Evolutionary conservation across 176 grass and related monocot genomes (phyloP).

Genomic region (Phoenix roebelenii): DNA sequence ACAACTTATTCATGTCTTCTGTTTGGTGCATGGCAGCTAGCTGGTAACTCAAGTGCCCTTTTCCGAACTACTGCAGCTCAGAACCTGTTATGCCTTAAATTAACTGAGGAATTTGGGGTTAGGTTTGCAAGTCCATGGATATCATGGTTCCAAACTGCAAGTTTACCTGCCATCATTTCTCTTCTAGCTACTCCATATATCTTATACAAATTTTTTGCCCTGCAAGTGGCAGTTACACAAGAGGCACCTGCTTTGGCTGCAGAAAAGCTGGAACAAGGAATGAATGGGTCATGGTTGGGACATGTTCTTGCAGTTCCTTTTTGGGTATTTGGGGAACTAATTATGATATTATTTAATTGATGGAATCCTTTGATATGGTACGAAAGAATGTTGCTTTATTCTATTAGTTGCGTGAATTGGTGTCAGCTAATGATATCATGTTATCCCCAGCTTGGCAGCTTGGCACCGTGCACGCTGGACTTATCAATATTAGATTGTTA

Average conservation of each 20-base stretch:
- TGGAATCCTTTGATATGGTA: no score
- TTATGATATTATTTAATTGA: no score
- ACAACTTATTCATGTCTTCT: no score
- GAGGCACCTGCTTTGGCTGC: conserved; percentile 61
- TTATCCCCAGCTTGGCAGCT: no score
- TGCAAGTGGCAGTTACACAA: conserved; percentile 67
- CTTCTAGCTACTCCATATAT: conserved; percentile 62
- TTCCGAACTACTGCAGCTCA: conserved; percentile 83
- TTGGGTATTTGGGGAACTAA: conserved; percentile 65
- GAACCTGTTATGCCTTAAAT: conserved; percentile 76
- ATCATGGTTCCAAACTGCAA: conserved; percentile 71
- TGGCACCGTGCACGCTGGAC: no score
- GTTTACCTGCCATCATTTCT: conserved; percentile 66
- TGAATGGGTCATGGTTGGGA: conserved; percentile 74
- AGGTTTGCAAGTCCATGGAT: conserved; percentile 69
- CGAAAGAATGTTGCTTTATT: no score
- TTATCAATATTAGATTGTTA: no score
- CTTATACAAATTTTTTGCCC: conserved; percentile 80
- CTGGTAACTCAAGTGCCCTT: conserved; percentile 68
- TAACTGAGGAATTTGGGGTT: conserved; percentile 80
- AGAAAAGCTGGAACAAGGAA: conserved; percentile 57
- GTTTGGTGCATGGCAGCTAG: conserved; percentile 43
- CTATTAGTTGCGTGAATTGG: no score
- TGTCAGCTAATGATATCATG: no score
- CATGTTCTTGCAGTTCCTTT: conserved; percentile 64